Conservation (phyloP, 805 yeast genomes). For the Lipomyces oligophaga region DNA sequence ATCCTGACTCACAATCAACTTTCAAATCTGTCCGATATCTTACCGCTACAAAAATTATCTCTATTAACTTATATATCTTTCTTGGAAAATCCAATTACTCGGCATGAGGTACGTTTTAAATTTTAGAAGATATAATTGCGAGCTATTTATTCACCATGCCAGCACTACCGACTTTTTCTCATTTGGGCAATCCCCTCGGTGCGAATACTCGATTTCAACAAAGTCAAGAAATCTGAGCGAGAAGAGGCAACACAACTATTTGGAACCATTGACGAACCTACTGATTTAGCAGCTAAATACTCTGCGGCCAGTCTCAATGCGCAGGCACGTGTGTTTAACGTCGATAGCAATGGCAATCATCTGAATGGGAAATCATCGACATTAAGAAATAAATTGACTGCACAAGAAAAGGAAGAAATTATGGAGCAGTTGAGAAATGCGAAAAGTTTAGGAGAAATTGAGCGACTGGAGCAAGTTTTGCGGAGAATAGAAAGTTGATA, state of each 20-base stretch:
- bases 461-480: slow-evolving; percentile 51
- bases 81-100: slow-evolving; percentile 39
- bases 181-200: slow-evolving; percentile 63
- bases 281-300: slow-evolving; percentile 39
- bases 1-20: slow-evolving; percentile 54
- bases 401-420: slow-evolving; percentile 51
- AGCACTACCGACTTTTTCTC: slow-evolving; percentile 55
- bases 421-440: slow-evolving; percentile 58
- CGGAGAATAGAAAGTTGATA: slow-evolving; percentile 4
- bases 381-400: slow-evolving; percentile 43
- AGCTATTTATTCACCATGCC: too few species aligned
- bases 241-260: slow-evolving; percentile 44
- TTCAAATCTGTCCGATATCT: slow-evolving; percentile 44
- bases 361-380: background rate
- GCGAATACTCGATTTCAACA: slow-evolving; percentile 62
- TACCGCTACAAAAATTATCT: slow-evolving; percentile 41
- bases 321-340: background rate
- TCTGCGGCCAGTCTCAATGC: background rate
- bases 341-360: slow-evolving; percentile 11
- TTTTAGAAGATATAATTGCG: too few species aligned
- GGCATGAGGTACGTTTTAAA: slow-evolving; percentile 15
- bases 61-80: slow-evolving; percentile 50
- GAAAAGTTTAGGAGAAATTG: slow-evolving; percentile 68
- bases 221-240: slow-evolving; percentile 56
- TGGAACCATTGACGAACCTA: slow-evolving; percentile 35